Percentiles rank a stretch among this genome's conserved stretches.
Conservation (phyloP, 805 yeast species). For the Komagataella kurtzmanii region DNA sequence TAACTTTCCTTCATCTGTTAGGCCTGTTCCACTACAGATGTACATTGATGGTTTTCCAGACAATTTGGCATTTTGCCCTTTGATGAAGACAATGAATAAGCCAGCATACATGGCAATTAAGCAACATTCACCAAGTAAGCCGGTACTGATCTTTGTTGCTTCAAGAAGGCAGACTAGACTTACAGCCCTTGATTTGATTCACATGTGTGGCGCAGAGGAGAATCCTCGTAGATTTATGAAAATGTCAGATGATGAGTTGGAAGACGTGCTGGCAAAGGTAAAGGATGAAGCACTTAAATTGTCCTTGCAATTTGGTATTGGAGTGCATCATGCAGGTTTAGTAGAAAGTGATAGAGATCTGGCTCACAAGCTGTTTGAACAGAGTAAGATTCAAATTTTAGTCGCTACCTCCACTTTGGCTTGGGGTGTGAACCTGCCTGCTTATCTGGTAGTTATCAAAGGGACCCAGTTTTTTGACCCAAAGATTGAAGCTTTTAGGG, state of each 20-base stretch:
- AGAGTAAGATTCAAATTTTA: constrained; percentile 55
- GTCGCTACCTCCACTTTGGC: constrained; percentile 77
- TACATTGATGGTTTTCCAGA: constrained; percentile 81
- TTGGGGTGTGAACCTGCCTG: constrained; percentile 80
- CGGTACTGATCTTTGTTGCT: constrained; percentile 76
- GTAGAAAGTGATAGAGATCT: constrained; percentile 61
- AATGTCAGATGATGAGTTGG: constrained; percentile 53
- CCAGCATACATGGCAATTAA: constrained; percentile 90
- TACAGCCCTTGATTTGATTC: constrained; percentile 68
- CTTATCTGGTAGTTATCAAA: constrained; percentile 64
- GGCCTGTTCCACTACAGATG: constrained; percentile 82
- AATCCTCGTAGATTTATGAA: constrained; percentile 59
- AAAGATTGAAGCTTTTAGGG: constrained; percentile 55
- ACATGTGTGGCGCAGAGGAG: constrained; percentile 67
- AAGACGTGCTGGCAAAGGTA: constrained; percentile 33
- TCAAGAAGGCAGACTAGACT: constrained; percentile 74
- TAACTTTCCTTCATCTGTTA: constrained; percentile 69
- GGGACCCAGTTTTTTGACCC: constrained; percentile 61
- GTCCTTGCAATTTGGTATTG: constrained; percentile 69
- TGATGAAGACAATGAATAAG: constrained; percentile 80
- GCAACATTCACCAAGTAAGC: constrained; percentile 78
- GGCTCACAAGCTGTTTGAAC: constrained; percentile 57
- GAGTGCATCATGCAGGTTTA: constrained; percentile 72
- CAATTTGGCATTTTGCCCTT: constrained; percentile 65
- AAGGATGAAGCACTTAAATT: constrained; percentile 74